Percentiles rank a stretch among this genome's conserved stretches.
Conservation (phyloP, 352 stramenopile genomes). For the Elongisporangium anandrum region DNA sequence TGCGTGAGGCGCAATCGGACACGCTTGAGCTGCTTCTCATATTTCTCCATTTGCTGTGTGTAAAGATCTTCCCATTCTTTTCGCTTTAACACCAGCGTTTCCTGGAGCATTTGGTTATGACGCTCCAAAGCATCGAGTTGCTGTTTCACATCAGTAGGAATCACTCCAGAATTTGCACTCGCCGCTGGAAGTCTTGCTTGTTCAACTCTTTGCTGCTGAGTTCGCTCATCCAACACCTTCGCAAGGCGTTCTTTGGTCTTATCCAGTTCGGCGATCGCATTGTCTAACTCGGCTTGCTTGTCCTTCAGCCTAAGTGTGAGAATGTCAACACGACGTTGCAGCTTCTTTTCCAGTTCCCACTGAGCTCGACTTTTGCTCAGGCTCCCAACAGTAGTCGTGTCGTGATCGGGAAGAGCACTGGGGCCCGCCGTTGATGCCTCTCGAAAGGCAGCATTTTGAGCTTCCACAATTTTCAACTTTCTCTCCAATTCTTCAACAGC, state of each 20-base stretch:
- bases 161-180: conserved; percentile 1
- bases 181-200: conserved; percentile 12
- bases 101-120: conserved; percentile 55
- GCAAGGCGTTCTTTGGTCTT: conserved; percentile 24
- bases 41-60: conserved; percentile 42
- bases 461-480: conserved; percentile 67
- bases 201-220: conserved; percentile 13
- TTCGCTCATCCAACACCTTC: conserved; percentile 22
- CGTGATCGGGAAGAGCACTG: background rate
- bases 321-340: conserved; percentile 64
- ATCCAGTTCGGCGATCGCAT: conserved; percentile 40
- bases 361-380: conserved; percentile 19
- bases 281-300: conserved; percentile 45
- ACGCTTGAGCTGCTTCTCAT: conserved; percentile 47
- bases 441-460: conserved; percentile 79
- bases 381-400: background rate
- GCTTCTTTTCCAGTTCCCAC: conserved; percentile 64
- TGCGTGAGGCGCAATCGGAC: conserved; percentile 37
- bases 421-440: conserved; percentile 20
- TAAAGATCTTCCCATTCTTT: conserved; percentile 59
- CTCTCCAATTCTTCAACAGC: conserved; percentile 54
- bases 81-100: conserved; percentile 55
- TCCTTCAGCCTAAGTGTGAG: conserved; percentile 68
- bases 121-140: conserved; percentile 37
- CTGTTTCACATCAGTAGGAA: conserved; percentile 9